Conservation (phyloP, 1,139 yeast genomes). For the Geotrichum klebahnii region DNA sequence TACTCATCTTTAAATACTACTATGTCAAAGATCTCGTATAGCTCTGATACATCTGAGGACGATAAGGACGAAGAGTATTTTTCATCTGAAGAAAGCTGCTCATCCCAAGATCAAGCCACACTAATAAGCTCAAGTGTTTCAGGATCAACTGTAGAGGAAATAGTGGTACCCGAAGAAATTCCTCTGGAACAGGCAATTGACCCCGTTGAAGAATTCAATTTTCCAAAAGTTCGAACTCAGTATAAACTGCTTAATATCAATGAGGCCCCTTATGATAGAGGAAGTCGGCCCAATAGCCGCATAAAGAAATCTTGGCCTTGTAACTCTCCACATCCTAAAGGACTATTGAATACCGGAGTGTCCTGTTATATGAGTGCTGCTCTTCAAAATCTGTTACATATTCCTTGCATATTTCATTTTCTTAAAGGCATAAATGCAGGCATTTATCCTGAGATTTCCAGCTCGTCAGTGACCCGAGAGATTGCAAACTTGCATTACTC, state of each 20-base stretch:
- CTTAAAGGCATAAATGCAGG: constrained; percentile 59
- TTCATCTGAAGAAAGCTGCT: too few relatives aligned
- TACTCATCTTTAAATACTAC: too few relatives aligned
- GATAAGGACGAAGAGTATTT: too few relatives aligned
- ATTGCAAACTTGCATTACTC: constrained; percentile 67
- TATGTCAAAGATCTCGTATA: too few relatives aligned
- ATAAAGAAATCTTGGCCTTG: constrained; percentile 58
- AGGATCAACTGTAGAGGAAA: too few relatives aligned
- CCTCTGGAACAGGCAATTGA: too few relatives aligned
- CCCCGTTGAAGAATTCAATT: too few relatives aligned
- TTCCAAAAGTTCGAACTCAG: too few relatives aligned
- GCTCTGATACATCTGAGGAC: too few relatives aligned
- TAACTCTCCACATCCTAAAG: constrained; percentile 61
- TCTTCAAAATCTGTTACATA: constrained; percentile 80
- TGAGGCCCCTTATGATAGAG: constrained; percentile 34
- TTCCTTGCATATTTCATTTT: constrained; percentile 87
- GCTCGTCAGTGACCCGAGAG: constrained; percentile 62
- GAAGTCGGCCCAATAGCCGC: constrained; percentile 40
- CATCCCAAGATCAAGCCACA: too few relatives aligned
- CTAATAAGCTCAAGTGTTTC: too few relatives aligned
- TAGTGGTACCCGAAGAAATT: too few relatives aligned
- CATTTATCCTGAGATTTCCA: constrained; percentile 39
- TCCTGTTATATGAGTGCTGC: constrained; percentile 97
- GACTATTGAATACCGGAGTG: constrained; percentile 85
- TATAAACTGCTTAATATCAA: constrained; percentile 19